Evolutionary conservation across 352 stramenopile species (phyloP).

Genomic region (Albugo candida): DNA sequence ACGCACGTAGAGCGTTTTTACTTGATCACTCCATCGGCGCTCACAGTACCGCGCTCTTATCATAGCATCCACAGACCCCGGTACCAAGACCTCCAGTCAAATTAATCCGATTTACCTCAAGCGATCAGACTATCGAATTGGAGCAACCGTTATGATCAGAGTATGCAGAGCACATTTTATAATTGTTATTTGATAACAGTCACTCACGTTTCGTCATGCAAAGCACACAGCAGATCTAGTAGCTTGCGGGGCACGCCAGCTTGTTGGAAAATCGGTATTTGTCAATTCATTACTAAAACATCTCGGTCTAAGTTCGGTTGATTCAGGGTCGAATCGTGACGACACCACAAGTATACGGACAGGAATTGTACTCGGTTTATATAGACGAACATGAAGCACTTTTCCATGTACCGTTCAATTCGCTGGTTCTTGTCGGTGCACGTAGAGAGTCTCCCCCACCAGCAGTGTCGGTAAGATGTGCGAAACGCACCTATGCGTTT

Average conservation of each 20-base stretch:
- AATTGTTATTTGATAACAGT: no score
- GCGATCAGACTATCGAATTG: slow-evolving; percentile 41
- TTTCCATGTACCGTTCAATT: slow-evolving; percentile 66
- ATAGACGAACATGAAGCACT: slow-evolving; percentile 67
- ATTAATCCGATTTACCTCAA: slow-evolving; percentile 3
- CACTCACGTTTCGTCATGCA: neutral
- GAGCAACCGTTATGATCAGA: slow-evolving; percentile 42
- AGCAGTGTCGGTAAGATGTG: neutral
- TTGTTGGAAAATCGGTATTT: slow-evolving; percentile 39
- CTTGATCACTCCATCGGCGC: no score
- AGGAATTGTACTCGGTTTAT: slow-evolving; percentile 67
- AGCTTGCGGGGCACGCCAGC: slow-evolving; percentile 46
- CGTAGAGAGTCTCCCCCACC: slow-evolving; percentile 7
- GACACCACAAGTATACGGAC: slow-evolving; percentile 48
- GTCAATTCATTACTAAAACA: neutral
- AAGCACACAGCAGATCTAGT: slow-evolving; percentile 55
- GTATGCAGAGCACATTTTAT: slow-evolving; percentile 11
- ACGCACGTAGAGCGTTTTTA: no score
- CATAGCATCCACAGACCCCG: no score
- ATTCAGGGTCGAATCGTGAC: slow-evolving; percentile 39
- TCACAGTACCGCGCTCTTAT: no score
- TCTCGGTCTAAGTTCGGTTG: neutral
- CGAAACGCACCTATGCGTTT: neutral
- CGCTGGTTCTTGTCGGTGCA: slow-evolving; percentile 31
- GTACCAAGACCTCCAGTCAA: no score